These are phyloP conservation scores for Saccharomyces hybrid DNA, from an alignment of 1,139 yeast species.

Conservation along the genomic window DNA sequence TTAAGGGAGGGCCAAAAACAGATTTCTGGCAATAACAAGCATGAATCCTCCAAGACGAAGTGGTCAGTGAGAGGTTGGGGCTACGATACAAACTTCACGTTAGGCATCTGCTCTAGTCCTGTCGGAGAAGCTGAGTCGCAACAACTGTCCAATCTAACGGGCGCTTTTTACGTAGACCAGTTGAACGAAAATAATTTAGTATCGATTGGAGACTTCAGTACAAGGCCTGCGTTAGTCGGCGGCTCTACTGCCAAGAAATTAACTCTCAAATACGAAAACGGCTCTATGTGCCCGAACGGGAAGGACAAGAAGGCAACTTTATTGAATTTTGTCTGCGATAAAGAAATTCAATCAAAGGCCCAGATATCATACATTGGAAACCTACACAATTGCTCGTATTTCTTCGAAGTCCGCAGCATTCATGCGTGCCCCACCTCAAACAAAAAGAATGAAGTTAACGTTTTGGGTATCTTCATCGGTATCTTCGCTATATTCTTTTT, in stretches of 20 bases:
- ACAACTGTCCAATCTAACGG: constrained; percentile 43
- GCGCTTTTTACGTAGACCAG: constrained; percentile 58
- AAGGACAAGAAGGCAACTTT: constrained; percentile 55
- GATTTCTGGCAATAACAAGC: background rate
- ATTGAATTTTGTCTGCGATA: constrained; percentile 71
- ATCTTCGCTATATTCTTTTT: constrained; percentile 33
- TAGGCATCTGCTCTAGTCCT: constrained; percentile 68
- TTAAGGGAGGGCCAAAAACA: constrained; percentile 4
- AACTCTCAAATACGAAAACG: constrained; percentile 61
- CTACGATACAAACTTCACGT: constrained; percentile 63
- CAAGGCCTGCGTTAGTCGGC: constrained; percentile 40
- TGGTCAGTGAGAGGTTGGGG: constrained; percentile 72
- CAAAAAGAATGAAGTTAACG: constrained; percentile 31
- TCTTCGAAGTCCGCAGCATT: constrained; percentile 78
- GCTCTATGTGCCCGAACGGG: constrained; percentile 55
- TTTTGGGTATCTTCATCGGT: constrained; percentile 29
- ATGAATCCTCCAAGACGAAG: constrained; percentile 13
- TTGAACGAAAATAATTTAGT: constrained; percentile 35
- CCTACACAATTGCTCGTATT: constrained; percentile 67
- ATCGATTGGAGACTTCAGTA: constrained; percentile 60
- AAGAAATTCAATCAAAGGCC: constrained; percentile 62
- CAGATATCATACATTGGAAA: constrained; percentile 64
- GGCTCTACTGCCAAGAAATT: constrained; percentile 61
- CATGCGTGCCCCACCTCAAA: constrained; percentile 84
- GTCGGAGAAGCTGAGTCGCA: constrained; percentile 26